Percentiles rank a stretch among this genome's conserved stretches.
Conservation (phyloP, 2,329 filamentous ascomycete species). For the Epichloe sibirici region DNA sequence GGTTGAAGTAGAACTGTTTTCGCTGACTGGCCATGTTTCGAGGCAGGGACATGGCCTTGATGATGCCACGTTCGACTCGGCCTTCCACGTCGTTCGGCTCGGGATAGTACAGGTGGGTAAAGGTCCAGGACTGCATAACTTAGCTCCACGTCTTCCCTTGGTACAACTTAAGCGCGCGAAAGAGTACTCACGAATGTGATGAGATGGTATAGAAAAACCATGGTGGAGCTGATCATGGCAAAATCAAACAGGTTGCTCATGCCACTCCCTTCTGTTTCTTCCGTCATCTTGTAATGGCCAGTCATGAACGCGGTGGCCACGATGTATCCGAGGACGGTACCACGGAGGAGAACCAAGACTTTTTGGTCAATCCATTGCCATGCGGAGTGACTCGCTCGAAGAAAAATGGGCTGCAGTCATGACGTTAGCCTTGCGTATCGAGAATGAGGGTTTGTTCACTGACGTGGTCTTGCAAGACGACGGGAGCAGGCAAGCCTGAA, state of each 20-base stretch:
- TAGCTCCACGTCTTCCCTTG: not conserved
- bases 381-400: slow-evolving; percentile 39
- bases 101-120: slow-evolving; percentile 38
- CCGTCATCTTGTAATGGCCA: slow-evolving; percentile 32
- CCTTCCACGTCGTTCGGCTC: slow-evolving; percentile 25
- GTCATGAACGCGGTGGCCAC: slow-evolving; percentile 28
- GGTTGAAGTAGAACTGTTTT: slow-evolving; percentile 34
- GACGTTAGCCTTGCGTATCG: not conserved
- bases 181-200: slow-evolving; percentile 29
- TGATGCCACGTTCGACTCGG: slow-evolving; percentile 22
- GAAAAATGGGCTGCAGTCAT: slow-evolving; percentile 32
- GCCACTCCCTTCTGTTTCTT: slow-evolving; percentile 24
- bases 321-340: slow-evolving; percentile 30
- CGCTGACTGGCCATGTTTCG: slow-evolving; percentile 26
- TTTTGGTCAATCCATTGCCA: slow-evolving; percentile 36
- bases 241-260: slow-evolving; percentile 38
- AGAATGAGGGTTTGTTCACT: not conserved
- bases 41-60: slow-evolving; percentile 33
- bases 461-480: slow-evolving; percentile 25
- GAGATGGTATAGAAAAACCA: slow-evolving; percentile 34
- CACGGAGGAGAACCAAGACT: slow-evolving; percentile 31
- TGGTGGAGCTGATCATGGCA: slow-evolving; percentile 29
- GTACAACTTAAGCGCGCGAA: not conserved
- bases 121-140: slow-evolving; percentile 33
- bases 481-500: slow-evolving; percentile 19